phyloP scores from a whole-genome alignment of 2,329 filamentous ascomycete genomes.

The Acrocalymma vagum region DNA sequence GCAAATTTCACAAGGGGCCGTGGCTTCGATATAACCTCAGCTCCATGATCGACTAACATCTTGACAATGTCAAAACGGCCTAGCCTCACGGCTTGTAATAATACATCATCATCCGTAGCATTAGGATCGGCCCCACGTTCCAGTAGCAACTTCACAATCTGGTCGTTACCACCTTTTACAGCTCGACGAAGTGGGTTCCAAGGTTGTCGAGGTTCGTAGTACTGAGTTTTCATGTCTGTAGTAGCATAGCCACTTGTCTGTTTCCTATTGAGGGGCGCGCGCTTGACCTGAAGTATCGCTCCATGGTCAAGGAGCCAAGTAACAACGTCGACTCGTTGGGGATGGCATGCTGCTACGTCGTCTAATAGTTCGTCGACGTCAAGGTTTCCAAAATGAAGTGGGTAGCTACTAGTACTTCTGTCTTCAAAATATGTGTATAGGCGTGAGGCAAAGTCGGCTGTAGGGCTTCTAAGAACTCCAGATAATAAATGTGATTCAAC shows the following conservation, averaged over 20 bases:
- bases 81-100: conserved; percentile 2
- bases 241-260: too few relatives aligned
- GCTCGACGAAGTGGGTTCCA: conserved; percentile 4
- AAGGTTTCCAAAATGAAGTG: not conserved
- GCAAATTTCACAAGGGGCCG: too few relatives aligned
- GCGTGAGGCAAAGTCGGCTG: conserved; percentile 5
- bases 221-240: not conserved
- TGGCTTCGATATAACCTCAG: conserved; percentile 1
- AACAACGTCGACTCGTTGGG: conserved; percentile 9
- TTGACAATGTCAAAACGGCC: conserved; percentile 12
- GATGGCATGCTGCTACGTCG: not conserved
- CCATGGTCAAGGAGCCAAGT: conserved; percentile 3
- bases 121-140: conserved; percentile 5
- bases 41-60: conserved; percentile 10
- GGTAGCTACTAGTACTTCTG: too few relatives aligned
- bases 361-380: not conserved
- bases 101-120: conserved; percentile 1
- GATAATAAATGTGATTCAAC: not conserved
- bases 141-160: conserved; percentile 9
- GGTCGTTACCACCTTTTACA: conserved; percentile 9
- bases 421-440: too few relatives aligned
- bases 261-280: not conserved
- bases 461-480: conserved; percentile 2
- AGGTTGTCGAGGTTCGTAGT: not conserved
- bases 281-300: not conserved